phyloP scores from a whole-genome alignment of 31 red algal genomes.

The Asparagopsis taxiformis region DNA sequence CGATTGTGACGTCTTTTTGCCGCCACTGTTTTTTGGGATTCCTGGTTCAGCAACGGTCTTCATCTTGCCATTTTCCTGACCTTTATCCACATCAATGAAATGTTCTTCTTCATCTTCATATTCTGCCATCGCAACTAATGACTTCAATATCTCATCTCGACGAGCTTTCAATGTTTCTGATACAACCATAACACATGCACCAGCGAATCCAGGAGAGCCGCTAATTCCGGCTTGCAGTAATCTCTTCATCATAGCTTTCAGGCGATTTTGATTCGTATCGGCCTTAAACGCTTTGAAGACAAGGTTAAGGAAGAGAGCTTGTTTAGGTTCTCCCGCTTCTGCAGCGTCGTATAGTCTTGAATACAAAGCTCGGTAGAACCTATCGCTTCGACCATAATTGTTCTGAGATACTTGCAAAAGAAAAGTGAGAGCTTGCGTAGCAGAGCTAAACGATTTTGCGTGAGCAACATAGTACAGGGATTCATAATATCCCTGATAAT shows the following conservation, averaged over 20 bases:
- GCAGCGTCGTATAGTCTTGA: constrained; percentile 46
- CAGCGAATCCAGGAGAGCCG: constrained; percentile 61
- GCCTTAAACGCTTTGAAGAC: constrained; percentile 58
- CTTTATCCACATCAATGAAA: constrained; percentile 49
- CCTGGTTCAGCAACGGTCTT: not conserved
- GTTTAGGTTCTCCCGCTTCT: constrained; percentile 27
- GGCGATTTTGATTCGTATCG: constrained; percentile 53
- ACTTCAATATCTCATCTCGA: constrained; percentile 37
- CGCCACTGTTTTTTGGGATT: not conserved
- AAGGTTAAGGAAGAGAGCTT: constrained; percentile 68
- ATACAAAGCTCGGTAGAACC: constrained; percentile 84
- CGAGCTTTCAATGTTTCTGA: constrained; percentile 35
- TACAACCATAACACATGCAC: constrained; percentile 64
- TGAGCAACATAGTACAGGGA: constrained; percentile 74
- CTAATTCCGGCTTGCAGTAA: constrained; percentile 62
- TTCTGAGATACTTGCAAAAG: constrained; percentile 61
- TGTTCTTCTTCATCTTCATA: constrained; percentile 61
- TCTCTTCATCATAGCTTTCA: constrained; percentile 82
- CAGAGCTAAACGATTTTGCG: constrained; percentile 43
- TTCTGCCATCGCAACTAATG: constrained; percentile 54
- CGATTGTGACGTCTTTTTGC: not conserved
- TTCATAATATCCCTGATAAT: constrained; percentile 54
- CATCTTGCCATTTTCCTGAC: not conserved
- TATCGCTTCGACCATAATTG: constrained; percentile 36
- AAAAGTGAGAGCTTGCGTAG: constrained; percentile 77